Conservation (phyloP, 129 eudicot species). For the Chrysanthemum seticuspe region DNA sequence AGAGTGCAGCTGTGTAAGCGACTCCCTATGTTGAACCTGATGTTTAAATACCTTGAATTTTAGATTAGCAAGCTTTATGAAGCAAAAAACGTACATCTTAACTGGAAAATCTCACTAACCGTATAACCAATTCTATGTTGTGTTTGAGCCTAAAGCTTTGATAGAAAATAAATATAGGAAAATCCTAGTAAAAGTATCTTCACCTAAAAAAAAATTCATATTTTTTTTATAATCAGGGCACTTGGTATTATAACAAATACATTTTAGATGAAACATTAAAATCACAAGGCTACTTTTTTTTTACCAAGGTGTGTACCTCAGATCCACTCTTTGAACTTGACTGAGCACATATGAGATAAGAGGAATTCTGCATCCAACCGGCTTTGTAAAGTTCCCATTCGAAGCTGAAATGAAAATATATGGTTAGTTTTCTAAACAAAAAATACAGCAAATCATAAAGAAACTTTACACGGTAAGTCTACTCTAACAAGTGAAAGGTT, state of each 20-base stretch:
- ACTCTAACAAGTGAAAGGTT: conserved; percentile 10
- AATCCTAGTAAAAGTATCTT: too few relatives aligned
- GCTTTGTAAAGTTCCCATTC: conserved; percentile 89
- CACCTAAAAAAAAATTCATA: too few relatives aligned
- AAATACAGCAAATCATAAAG: not conserved
- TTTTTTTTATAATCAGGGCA: not conserved
- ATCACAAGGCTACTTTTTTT: not conserved
- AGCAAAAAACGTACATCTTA: too few relatives aligned
- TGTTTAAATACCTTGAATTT: too few relatives aligned
- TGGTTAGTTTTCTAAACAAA: not conserved
- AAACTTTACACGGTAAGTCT: not conserved
- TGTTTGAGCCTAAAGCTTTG: too few relatives aligned
- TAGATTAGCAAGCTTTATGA: too few relatives aligned
- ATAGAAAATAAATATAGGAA: too few relatives aligned
- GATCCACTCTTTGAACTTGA: conserved; percentile 98
- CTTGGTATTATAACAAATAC: not conserved
- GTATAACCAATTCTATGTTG: too few relatives aligned
- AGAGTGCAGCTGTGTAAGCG: too few relatives aligned
- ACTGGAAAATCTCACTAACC: too few relatives aligned
- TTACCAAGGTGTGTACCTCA: conserved; percentile 54
- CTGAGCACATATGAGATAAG: conserved; percentile 97
- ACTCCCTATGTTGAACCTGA: too few relatives aligned
- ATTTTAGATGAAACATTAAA: not conserved
- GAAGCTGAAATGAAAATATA: conserved; percentile 53
- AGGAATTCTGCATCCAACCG: conserved; percentile 99